Conservation (phyloP, 2,329 filamentous ascomycete genomes). For the Microdochium paspali region DNA sequence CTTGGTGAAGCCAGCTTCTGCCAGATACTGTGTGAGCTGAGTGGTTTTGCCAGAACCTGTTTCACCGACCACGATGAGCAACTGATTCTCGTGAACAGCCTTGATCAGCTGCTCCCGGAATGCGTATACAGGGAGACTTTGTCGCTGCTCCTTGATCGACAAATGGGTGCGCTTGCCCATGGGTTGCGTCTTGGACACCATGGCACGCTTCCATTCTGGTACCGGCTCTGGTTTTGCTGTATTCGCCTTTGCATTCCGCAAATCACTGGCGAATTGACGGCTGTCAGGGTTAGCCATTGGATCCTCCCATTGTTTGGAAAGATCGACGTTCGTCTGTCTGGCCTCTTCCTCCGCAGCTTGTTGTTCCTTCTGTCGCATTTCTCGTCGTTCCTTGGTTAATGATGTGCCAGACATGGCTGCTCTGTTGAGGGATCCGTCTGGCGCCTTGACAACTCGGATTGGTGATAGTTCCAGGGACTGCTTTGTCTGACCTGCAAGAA, state of each 20-base stretch:
- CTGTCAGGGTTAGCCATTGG: constrained; percentile 85
- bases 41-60: constrained; percentile 97
- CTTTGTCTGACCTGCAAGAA: constrained; percentile 91
- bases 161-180: constrained; percentile 81
- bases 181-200: constrained; percentile 69
- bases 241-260: constrained; percentile 56
- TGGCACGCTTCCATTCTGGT: constrained; percentile 87
- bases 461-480: constrained; percentile 91
- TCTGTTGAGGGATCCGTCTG: constrained; percentile 94
- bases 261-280: constrained; percentile 79
- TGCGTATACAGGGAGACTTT: constrained; percentile 78
- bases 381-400: constrained; percentile 81
- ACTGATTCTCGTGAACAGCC: constrained; percentile 78
- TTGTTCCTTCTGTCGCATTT: constrained; percentile 79
- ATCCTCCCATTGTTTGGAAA: constrained; percentile 91
- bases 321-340: constrained; percentile 63
- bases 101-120: constrained; percentile 84
- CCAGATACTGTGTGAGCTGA: constrained; percentile 89
- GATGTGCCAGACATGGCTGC: constrained; percentile 90
- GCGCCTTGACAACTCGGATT: constrained; percentile 93
- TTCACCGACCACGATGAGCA: constrained; percentile 93
- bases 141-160: constrained; percentile 91
- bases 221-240: constrained; percentile 56
- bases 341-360: constrained; percentile 57
- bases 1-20: constrained; percentile 83